Percentiles rank a stretch among this genome's conserved stretches.
Evolutionary conservation across 805 yeast species (phyloP).

Genomic region (Kluyveromyces lactis): DNA sequence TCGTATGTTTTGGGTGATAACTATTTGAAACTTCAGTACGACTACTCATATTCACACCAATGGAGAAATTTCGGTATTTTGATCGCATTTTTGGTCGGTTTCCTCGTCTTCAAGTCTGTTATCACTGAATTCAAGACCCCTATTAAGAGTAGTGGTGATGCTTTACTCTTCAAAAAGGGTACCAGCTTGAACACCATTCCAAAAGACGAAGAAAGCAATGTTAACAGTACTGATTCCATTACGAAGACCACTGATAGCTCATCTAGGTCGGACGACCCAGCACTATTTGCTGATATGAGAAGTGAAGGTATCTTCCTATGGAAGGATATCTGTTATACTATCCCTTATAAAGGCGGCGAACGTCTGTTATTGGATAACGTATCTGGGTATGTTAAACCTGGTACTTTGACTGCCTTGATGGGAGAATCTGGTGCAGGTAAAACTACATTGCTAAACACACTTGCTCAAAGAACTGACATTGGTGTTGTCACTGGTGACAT

Average conservation of each 20-base stretch:
- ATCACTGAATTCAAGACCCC: constrained; percentile 20
- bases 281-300: constrained; percentile 20
- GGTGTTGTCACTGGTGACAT: constrained; percentile 51
- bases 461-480: constrained; percentile 42
- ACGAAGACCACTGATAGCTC: constrained; percentile 5
- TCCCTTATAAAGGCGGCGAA: constrained; percentile 30
- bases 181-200: constrained; percentile 12
- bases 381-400: constrained; percentile 42
- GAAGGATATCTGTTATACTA: constrained; percentile 29
- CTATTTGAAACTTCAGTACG: constrained; percentile 41
- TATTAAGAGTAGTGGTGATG: constrained; percentile 27
- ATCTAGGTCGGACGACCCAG: constrained; percentile 7
- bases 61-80: constrained; percentile 79
- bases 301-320: constrained; percentile 27
- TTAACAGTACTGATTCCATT: constrained; percentile 4
- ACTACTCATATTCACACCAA: constrained; percentile 47
- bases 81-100: constrained; percentile 35
- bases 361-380: constrained; percentile 45
- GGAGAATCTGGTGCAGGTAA: constrained; percentile 64
- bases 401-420: constrained; percentile 53
- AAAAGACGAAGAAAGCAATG: constrained; percentile 16
- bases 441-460: constrained; percentile 46
- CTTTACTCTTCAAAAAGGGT: constrained; percentile 49
- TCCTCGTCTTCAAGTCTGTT: constrained; percentile 13
- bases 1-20: constrained; percentile 48